Evolutionary conservation across 306 rosid species (phyloP), one percentile per base, ranked within the genome.

Genomic region (Cajanus cajan): DNA sequence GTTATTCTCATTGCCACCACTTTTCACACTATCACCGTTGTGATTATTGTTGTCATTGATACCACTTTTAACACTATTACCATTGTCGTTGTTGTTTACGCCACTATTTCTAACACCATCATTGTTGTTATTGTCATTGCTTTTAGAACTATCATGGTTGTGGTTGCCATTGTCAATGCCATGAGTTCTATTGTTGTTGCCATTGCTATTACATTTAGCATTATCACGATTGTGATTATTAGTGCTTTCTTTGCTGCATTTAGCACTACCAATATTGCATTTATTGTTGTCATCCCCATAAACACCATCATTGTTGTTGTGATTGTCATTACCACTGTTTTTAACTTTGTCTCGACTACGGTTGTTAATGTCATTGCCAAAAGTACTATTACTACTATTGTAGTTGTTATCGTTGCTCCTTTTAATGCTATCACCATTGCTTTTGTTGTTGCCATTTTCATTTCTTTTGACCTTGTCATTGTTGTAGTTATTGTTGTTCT

Each of bases 251-350:
- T 2, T 4, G 5, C 16, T 16, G 9, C 10, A n/a, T 7, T 50
- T 50, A 16, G 10, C 8, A 6, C 22, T n/a, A 6, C n/a, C 10
- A n/a, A 0, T 0, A 0, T 6, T n/a, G 22, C 0, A 4, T 4
- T 16, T 48, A 2, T 2, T 50, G 0, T 7, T 50, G 24, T 7
- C 1, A 16, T 16, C 16, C 4, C 8, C 11, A n/a, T 48, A 7
- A 16, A 2, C 22, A 15, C 19, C 19, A 14, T n/a, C 54, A 2
- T 48, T n/a, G 7, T 10, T n/a, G 15, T 10, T 9, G 13, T 12
- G 15, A 1, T 9, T 21, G 62, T 39, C 31, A 28, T 28, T 28
- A 28, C 31, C 31, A 28, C 2, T 28, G 3, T 1, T 28, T 28
- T 28, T 28, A 28, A 1, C 31, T 28, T 28, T 28, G 2, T 28